Evolutionary conservation across 495 filamentous ascomycete species (phyloP).

Genomic region (Ramalina intermedia): DNA sequence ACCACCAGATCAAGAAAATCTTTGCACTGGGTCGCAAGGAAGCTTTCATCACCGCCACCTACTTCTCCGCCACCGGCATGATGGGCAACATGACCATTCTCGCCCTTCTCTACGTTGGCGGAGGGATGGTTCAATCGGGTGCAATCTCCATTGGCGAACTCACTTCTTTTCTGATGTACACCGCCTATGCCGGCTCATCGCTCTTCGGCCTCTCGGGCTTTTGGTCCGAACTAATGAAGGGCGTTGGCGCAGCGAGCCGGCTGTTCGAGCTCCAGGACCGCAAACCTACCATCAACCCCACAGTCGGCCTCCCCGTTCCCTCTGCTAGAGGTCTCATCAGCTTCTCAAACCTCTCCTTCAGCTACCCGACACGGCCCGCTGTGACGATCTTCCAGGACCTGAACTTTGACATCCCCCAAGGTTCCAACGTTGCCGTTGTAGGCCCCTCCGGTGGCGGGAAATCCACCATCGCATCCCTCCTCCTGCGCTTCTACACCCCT

Average conservation of each 20-base stretch:
- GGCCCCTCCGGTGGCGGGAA: constrained; percentile 92
- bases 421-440: constrained; percentile 89
- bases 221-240: constrained; percentile 98
- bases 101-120: constrained; percentile 80
- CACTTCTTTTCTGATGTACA: constrained; percentile 97
- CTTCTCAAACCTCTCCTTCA: constrained; percentile 73
- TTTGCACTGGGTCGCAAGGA: constrained; percentile 77
- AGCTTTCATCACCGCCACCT: constrained; percentile 75
- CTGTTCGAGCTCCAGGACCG: constrained; percentile 95
- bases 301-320: constrained; percentile 56
- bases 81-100: constrained; percentile 93
- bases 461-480: constrained; percentile 75
- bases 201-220: constrained; percentile 90
- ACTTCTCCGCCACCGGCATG: constrained; percentile 78
- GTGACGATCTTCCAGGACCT: constrained; percentile 83
- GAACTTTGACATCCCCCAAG: constrained; percentile 79
- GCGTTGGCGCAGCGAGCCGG: constrained; percentile 85
- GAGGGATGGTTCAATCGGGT: constrained; percentile 74
- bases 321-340: constrained; percentile 78
- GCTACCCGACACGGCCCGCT: constrained; percentile 80
- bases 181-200: constrained; percentile 78
- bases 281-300: constrained; percentile 70
- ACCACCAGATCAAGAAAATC: constrained; percentile 77
- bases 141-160: constrained; percentile 81
- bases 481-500: constrained; percentile 84